These are phyloP conservation scores for Hydrangea macrophylla DNA, from an alignment of 148 eudicot species.

Conservation along the genomic window DNA sequence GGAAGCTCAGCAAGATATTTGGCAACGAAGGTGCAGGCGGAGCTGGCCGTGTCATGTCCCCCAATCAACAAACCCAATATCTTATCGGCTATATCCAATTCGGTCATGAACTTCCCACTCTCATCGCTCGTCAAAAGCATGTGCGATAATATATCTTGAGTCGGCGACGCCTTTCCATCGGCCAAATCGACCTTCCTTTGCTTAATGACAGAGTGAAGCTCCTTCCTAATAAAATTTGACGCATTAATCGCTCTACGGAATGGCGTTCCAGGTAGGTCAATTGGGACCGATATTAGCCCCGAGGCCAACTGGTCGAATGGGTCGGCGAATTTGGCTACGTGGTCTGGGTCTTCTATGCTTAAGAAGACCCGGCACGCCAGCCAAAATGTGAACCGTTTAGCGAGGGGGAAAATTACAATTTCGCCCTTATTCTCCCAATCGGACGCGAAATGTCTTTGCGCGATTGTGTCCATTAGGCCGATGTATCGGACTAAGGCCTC, in stretches of 20 bases:
- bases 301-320: neutral
- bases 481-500: conserved; percentile 32
- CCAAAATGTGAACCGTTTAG: conserved; percentile 15
- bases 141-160: conserved; percentile 10
- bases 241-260: neutral
- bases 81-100: conserved; percentile 1
- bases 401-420: conserved; percentile 17
- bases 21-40: conserved; percentile 4
- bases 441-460: conserved; percentile 27
- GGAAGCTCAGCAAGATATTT: conserved; percentile 7
- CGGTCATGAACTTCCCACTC: neutral
- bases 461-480: conserved; percentile 33
- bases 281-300: neutral
- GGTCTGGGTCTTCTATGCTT: neutral
- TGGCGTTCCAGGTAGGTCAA: conserved; percentile 6
- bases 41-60: conserved; percentile 7
- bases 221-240: conserved; percentile 2
- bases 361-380: conserved; percentile 13
- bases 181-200: conserved; percentile 4
- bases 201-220: neutral
- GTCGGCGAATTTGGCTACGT: neutral
- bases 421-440: conserved; percentile 26
- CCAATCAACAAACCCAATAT: conserved; percentile 7
- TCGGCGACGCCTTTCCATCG: neutral
- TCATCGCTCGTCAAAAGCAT: conserved; percentile 3